These are phyloP conservation scores for Penicillium olsonii DNA, from an alignment of 2,329 filamentous ascomycete species.

Conservation along the genomic window DNA sequence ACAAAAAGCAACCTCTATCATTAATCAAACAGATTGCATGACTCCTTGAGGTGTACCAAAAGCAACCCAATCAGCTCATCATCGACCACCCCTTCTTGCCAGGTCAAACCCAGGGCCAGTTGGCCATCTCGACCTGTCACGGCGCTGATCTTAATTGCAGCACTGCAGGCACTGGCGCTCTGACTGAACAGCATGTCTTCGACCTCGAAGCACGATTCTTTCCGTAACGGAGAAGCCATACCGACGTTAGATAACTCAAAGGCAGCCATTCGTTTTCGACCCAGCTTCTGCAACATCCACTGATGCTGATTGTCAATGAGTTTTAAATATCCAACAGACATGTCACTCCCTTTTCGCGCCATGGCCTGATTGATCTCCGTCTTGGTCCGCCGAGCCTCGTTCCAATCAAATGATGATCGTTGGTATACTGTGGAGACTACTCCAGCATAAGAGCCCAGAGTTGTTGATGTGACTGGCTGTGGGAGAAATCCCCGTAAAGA, in stretches of 20 bases:
- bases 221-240: background rate
- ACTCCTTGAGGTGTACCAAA: background rate
- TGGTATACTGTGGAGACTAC: background rate
- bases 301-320: constrained; percentile 3
- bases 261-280: background rate
- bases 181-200: constrained; percentile 13
- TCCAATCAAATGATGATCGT: background rate
- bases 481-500: background rate
- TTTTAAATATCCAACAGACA: background rate
- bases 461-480: background rate
- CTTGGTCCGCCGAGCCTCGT: background rate
- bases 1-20: too few species aligned
- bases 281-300: constrained; percentile 9
- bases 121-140: constrained; percentile 7
- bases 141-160: constrained; percentile 13
- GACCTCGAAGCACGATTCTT: background rate
- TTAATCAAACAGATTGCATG: too few species aligned
- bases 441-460: background rate
- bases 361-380: background rate
- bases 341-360: constrained; percentile 1
- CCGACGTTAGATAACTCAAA: constrained; percentile 10
- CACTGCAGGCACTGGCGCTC: constrained; percentile 13
- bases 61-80: background rate
- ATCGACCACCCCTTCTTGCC: constrained; percentile 8
- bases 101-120: constrained; percentile 7